Evolutionary conservation across 2,329 filamentous ascomycete genomes (phyloP), one percentile per base, ranked within the genome.

Genomic region (Colletotrichum brevisporum): DNA sequence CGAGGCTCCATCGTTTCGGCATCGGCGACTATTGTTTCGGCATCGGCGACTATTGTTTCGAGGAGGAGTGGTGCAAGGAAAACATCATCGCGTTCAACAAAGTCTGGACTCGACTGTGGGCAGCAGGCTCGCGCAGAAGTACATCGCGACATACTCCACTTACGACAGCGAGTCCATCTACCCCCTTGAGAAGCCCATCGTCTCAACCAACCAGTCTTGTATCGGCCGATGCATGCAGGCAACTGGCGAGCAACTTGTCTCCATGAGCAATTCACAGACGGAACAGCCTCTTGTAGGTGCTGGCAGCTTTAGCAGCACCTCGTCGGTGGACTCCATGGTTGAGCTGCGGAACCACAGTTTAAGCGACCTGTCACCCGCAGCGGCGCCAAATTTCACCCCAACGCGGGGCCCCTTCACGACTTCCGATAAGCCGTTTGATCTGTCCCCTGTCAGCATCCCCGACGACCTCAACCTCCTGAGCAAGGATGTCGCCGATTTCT

Each of bases 1-100:
- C 82, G 88, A 68, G 87, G 90, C 73, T 90, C 80, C 54, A 79
- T 75, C 43, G 81, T 81, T 75, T 24, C 21, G 21, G 21, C 21
- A 24, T 24, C 21, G 21, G 21, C 21, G 21, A 24, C 80, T 54
- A 79, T 75, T 41, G 81, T 81, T 75, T 24, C 21, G 21, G 21
- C 21, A 24, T 24, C 21, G 21, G 21, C 21, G 21, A 24, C 21
- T 24, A 24, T 24, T 24, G 21, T 24, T 24, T 24, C 21, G 21
- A 24, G 21, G 79, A 77, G 66, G 84, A 84, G 65, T 77, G 83
- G 71, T 78, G 80, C 73, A 78, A 77, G 62, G 80, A 83, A 68
- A 79, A 82, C 56, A 79, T 78, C 24, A 77, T 76, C 59, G 73
- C 76, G 59, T 76, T 73, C 54, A 69, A 72, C 31, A 71, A 70